Evolutionary conservation across 2,329 filamentous ascomycete genomes (phyloP), one percentile per base, ranked within the genome.

Genomic region (Diaporthe helianthi): DNA sequence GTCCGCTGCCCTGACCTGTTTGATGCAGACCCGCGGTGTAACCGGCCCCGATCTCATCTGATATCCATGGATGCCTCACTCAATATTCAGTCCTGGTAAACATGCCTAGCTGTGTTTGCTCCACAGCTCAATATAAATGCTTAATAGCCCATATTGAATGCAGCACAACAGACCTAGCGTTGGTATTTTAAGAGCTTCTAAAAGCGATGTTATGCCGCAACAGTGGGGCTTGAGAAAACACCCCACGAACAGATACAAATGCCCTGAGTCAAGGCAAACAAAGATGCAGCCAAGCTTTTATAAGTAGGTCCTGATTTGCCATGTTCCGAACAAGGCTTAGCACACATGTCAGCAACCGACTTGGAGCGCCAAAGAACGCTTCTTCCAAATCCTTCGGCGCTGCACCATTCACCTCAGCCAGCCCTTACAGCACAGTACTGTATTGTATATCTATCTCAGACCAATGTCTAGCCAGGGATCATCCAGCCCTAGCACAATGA

Each of bases 271-370:
- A 61, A 24, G 15, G 41, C 26, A 47, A 47, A 33, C 26, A 47
- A 47, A 33, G 22, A 5, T 24, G 58, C 41, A 47, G 41, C 58
- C 41, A 63, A 33, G 29, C n/a, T 36, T 10, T n/a, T n/a, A n/a
- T n/a, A n/a, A n/a, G n/a, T 9, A 24, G n/a, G 29, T 22, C 44
- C 1, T 63, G 58, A 63, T 63, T 63, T 63, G 58, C 44, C 44
- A 63, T 63, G 58, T 36, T 63, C 58, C 58, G 29, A 63, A 63
- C 29, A 63, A 19, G 58, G 58, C 44, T 29, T 63, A 63, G 58
- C 58, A 36, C 58, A 36, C 8, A 49, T 63, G 58, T 63, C 44
- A 63, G 58, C 58, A 63, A 15, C n/a, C 4, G 44, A n/a, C n/a
- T n/a, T n/a, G n/a, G n/a, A 49, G 44, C 58, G 44, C 58, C 58